These are phyloP conservation scores for Ajuga chamaepitys DNA, from an alignment of 257 asterid species.

Conservation along the genomic window DNA sequence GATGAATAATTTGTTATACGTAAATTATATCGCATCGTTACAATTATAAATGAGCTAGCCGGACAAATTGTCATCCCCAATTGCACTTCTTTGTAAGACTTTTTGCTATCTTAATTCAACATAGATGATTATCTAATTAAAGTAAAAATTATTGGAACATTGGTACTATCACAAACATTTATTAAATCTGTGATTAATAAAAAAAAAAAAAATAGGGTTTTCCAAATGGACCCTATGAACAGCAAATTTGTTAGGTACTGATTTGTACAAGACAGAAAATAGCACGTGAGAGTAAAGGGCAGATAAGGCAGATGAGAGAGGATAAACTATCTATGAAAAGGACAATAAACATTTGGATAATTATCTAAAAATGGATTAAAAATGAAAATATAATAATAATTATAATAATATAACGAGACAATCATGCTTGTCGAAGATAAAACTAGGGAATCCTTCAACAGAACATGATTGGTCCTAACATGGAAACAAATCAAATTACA, in stretches of 20 bases:
- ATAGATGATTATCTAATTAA: too few relatives aligned
- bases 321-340: slow-evolving; percentile 6
- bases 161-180: too few relatives aligned
- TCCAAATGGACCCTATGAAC: slow-evolving; percentile 5
- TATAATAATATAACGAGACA: too few relatives aligned
- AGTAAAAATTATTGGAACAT: background rate
- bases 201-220: background rate
- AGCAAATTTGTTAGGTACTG: slow-evolving; percentile 20
- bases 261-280: slow-evolving; percentile 9
- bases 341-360: slow-evolving; percentile 19
- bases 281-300: slow-evolving; percentile 14
- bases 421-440: slow-evolving; percentile 14
- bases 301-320: slow-evolving; percentile 1
- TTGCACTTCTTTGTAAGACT: too few relatives aligned
- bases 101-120: too few relatives aligned
- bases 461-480: slow-evolving; percentile 15
- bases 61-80: too few relatives aligned
- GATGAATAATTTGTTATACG: too few relatives aligned
- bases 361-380: slow-evolving; percentile 21
- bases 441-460: slow-evolving; percentile 10
- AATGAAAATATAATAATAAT: slow-evolving; percentile 8
- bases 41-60: too few relatives aligned
- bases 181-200: too few relatives aligned
- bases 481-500: background rate
- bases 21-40: too few relatives aligned